Conservation (phyloP, 2,329 filamentous ascomycete genomes). For the Podosphaera fusca region DNA sequence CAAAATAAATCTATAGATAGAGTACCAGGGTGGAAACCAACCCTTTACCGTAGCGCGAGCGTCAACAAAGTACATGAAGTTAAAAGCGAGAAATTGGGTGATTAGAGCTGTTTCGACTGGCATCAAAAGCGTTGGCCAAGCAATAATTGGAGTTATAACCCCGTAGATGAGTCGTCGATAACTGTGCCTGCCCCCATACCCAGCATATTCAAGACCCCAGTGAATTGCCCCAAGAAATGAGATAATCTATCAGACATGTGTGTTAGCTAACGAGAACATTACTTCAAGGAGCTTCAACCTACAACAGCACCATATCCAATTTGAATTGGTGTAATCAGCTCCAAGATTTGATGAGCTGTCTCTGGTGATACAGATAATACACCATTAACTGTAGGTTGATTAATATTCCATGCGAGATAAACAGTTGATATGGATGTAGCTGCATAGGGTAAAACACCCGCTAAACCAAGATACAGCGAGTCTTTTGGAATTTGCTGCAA, state of each 20-base stretch:
- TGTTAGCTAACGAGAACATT: neutral
- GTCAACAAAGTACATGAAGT: slow-evolving; percentile 68
- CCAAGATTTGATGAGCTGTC: slow-evolving; percentile 47
- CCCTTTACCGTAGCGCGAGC: slow-evolving; percentile 46
- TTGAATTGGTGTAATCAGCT: slow-evolving; percentile 64
- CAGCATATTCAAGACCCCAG: slow-evolving; percentile 72
- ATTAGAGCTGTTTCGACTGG: slow-evolving; percentile 70
- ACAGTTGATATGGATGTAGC: slow-evolving; percentile 65
- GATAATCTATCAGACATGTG: slow-evolving; percentile 36
- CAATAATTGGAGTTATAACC: slow-evolving; percentile 53
- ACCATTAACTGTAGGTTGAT: slow-evolving; percentile 38
- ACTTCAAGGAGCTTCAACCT: slow-evolving; percentile 14
- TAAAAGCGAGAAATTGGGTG: slow-evolving; percentile 66
- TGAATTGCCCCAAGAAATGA: slow-evolving; percentile 87
- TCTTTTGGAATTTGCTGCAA: slow-evolving; percentile 41
- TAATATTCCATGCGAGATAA: slow-evolving; percentile 63
- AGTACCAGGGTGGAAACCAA: slow-evolving; percentile 71
- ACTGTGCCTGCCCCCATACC: slow-evolving; percentile 40
- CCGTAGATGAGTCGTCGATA: slow-evolving; percentile 69
- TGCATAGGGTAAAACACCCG: slow-evolving; percentile 66
- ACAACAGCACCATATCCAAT: slow-evolving; percentile 75
- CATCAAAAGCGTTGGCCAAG: slow-evolving; percentile 76
- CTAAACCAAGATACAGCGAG: slow-evolving; percentile 44
- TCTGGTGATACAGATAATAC: slow-evolving; percentile 38
- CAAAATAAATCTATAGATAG: slow-evolving; percentile 72